Evolutionary conservation across 768 basidiomycete genomes (phyloP), one percentile per base, ranked within the genome.

Genomic region (Tulasnella calospora): DNA sequence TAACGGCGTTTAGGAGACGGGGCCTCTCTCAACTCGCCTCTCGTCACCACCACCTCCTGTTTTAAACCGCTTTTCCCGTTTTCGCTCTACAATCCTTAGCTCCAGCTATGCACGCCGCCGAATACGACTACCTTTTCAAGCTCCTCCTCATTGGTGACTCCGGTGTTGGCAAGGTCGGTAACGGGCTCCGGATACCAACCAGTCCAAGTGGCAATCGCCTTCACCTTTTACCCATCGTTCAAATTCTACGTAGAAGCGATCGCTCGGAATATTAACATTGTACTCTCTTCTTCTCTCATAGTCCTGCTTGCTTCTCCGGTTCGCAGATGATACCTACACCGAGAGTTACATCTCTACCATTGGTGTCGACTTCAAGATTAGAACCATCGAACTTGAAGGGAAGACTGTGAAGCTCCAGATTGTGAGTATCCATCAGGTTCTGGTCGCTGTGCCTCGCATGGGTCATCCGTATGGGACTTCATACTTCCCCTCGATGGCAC

Each of bases 391-490:
- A 85, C 89, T 99, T 76, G 97, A 99, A 83, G 97, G 97, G 79
- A 98, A 98, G 92, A 94, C 94, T 0, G 94, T 98, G 85, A 99
- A 98, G 86, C 89, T 99, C 79, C 97, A 99, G 87, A 99, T 99
- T 86, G 96, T 98, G 83, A 86, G 96, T 86, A 61, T 41, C 17
- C 44, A 57, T 57, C 15, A 3, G 17, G n/a, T 44, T 75, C 30
- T 75, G 55, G 35, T n/a, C 33, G 15, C 70, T 30, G 27, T 36
- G 12, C n/a, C 71, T 44, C 13, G 41, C 44, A 0, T n/a, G 23
- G 23, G n/a, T 5, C 21, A n/a, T 67, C 15, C 30, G 30, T 61
- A 35, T 44, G 36, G 2, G 21, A 27, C 44, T 9, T 17, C 19
- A 33, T 30, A 9, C 73, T 7, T 57, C 40, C 36, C 15, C 33